These are phyloP conservation scores for Globisporangium emineosum DNA, from an alignment of 352 stramenopile species.

Conservation along the genomic window DNA sequence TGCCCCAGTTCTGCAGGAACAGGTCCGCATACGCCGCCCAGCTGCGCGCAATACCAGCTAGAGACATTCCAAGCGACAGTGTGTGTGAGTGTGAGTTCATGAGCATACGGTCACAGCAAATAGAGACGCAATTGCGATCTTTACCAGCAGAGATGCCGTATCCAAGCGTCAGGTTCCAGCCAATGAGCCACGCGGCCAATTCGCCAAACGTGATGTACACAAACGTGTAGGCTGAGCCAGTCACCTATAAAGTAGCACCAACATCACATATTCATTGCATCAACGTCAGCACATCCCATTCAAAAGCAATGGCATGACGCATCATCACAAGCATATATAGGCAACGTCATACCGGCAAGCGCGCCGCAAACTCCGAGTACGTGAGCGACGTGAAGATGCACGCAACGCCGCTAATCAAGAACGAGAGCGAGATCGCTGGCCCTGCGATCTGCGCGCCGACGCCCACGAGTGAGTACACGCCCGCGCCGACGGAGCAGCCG, in stretches of 20 bases:
- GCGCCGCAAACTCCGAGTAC: conserved; percentile 89
- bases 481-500: conserved; percentile 88
- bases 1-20: conserved; percentile 73
- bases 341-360: conserved; percentile 78
- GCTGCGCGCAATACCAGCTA: conserved; percentile 86
- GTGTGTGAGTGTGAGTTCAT: not conserved
- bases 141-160: conserved; percentile 89
- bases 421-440: conserved; percentile 88
- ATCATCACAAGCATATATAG: not conserved
- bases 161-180: conserved; percentile 91
- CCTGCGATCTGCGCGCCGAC: conserved; percentile 84
- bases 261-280: not conserved
- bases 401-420: conserved; percentile 82
- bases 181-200: conserved; percentile 88
- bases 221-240: conserved; percentile 89
- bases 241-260: conserved; percentile 41
- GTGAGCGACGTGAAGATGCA: conserved; percentile 91
- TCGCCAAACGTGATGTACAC: conserved; percentile 88
- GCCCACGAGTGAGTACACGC: conserved; percentile 91
- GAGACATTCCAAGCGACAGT: not conserved
- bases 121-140: not conserved
- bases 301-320: not conserved
- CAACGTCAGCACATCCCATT: not conserved
- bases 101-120: not conserved
- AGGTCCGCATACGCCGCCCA: conserved; percentile 87